Conservation (phyloP, 164 flowering plant species). For the Umbilicus rupestris region DNA sequence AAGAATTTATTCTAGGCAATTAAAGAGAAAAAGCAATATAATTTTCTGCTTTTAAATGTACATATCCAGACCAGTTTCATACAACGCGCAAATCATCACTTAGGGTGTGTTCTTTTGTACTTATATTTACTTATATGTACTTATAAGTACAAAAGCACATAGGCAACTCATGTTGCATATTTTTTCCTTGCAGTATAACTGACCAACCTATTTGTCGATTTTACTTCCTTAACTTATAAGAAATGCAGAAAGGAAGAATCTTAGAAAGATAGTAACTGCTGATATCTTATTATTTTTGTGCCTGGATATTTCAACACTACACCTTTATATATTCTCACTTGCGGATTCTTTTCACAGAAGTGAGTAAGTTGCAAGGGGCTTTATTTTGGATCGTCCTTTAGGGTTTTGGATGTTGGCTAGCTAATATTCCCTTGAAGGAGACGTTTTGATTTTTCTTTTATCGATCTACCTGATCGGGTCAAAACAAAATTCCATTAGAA, state of each 20-base stretch:
- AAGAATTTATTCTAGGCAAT: too few species aligned
- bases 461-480: conserved; percentile 2
- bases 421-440: not conserved
- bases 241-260: not conserved
- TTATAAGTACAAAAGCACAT: too few species aligned
- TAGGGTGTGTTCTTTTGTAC: too few species aligned
- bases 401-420: not conserved
- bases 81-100: too few species aligned
- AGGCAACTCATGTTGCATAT: too few species aligned
- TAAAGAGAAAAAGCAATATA: too few species aligned
- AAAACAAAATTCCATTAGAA: not conserved
- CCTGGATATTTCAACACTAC: not conserved
- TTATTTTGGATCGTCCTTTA: not conserved
- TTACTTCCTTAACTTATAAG: not conserved
- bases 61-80: too few species aligned
- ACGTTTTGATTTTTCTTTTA: not conserved
- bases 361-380: not conserved
- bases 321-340: not conserved
- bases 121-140: too few species aligned
- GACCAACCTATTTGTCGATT: not conserved
- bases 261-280: not conserved
- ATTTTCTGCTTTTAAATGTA: too few species aligned
- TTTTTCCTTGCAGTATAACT: too few species aligned
- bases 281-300: not conserved
- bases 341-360: not conserved